Evolutionary conservation across 176 grass and related monocot species (phyloP).

Genomic region (Musa troglodytarum): DNA sequence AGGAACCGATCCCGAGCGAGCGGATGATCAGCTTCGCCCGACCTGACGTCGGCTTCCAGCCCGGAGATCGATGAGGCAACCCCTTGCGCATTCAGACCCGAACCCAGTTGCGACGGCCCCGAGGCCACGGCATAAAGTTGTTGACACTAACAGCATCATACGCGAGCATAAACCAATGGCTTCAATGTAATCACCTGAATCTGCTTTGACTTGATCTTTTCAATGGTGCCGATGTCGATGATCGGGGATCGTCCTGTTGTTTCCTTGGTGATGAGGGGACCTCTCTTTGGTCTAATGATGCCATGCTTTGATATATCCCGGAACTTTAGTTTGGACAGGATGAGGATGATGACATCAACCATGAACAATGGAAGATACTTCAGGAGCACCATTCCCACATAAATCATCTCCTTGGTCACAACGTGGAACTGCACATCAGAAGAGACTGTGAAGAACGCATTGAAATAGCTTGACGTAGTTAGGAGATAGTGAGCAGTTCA

Average conservation of each 20-base stretch:
- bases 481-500: background rate
- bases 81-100: too few species aligned
- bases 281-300: constrained; percentile 43
- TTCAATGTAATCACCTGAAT: constrained; percentile 36
- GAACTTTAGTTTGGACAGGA: constrained; percentile 28
- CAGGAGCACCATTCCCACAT: constrained; percentile 44
- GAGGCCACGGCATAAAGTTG: too few species aligned
- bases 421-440: constrained; percentile 43
- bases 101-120: too few species aligned
- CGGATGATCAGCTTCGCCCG: too few species aligned
- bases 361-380: constrained; percentile 24
- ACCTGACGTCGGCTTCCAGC: too few species aligned
- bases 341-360: constrained; percentile 39
- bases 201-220: constrained; percentile 35
- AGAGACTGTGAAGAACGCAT: background rate
- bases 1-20: too few species aligned
- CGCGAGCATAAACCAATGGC: background rate
- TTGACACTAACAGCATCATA: too few species aligned
- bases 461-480: too few species aligned
- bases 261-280: constrained; percentile 43
- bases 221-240: constrained; percentile 51
- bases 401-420: constrained; percentile 35
- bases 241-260: constrained; percentile 40
- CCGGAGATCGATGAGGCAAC: too few species aligned
- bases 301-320: constrained; percentile 46